Percentiles rank a stretch among this genome's conserved stretches.
Evolutionary conservation across 2,329 filamentous ascomycete species (phyloP).

Genomic region (Botryosphaeria dothidea): DNA sequence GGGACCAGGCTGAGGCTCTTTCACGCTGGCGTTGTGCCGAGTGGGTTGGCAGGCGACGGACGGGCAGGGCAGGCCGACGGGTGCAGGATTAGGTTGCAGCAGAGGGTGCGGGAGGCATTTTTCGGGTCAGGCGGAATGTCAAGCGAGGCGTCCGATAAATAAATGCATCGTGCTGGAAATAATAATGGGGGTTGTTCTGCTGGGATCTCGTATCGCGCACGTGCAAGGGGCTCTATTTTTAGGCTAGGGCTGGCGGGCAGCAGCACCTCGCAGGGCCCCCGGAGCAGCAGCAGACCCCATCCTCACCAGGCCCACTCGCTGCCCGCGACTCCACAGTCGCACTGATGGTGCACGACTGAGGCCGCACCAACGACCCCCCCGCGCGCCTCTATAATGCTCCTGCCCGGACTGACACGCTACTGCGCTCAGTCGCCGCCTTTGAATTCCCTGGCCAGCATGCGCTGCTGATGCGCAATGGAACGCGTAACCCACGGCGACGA

Average conservation of each 20-base stretch:
- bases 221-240: slow-evolving; percentile 5
- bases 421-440: too few relatives aligned
- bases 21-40: neutral
- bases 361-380: neutral
- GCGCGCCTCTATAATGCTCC: slow-evolving; percentile 4
- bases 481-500: slow-evolving; percentile 13
- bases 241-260: neutral
- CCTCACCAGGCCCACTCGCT: slow-evolving; percentile 1
- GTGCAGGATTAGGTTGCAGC: neutral
- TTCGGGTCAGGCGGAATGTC: slow-evolving; percentile 1
- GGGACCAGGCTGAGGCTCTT: too few relatives aligned
- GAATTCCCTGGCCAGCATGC: slow-evolving; percentile 5
- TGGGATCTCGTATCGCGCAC: slow-evolving; percentile 12
- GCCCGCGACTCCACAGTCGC: slow-evolving; percentile 14
- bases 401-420: neutral
- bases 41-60: neutral
- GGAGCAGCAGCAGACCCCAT: neutral
- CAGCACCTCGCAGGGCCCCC: neutral
- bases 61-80: neutral
- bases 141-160: neutral
- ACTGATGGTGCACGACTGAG: slow-evolving; percentile 4
- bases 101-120: neutral
- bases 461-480: slow-evolving; percentile 17
- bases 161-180: neutral
- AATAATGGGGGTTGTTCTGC: neutral